These are phyloP conservation scores for Stropharia rugosoannulata DNA, from an alignment of 768 basidiomycete genomes.

Conservation along the genomic window DNA sequence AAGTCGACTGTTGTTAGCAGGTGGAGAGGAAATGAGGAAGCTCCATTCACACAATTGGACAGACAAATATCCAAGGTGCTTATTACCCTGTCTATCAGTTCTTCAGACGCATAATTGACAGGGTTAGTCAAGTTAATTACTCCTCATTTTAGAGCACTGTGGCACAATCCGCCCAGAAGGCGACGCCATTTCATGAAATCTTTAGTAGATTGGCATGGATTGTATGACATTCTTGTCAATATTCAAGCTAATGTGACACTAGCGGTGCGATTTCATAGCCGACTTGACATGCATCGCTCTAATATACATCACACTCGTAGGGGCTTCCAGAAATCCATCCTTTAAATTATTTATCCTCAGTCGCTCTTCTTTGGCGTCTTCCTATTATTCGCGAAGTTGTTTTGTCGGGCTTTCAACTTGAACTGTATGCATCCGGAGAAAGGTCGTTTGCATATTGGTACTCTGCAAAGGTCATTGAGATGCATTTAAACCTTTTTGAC, in stretches of 20 bases:
- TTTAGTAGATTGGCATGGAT: constrained; percentile 61
- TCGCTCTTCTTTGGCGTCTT: constrained; percentile 58
- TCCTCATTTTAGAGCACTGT: constrained; percentile 57
- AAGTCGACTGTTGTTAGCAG: constrained; percentile 33
- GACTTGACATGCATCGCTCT: neutral
- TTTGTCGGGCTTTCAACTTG: constrained; percentile 74
- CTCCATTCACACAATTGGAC: constrained; percentile 41
- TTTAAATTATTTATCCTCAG: constrained; percentile 41
- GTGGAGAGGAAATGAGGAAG: constrained; percentile 34
- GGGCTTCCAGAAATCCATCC: constrained; percentile 32
- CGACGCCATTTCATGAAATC: constrained; percentile 65
- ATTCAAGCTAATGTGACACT: constrained; percentile 29
- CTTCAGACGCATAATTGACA: neutral
- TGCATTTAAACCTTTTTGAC: constrained; percentile 55
- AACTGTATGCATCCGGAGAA: constrained; percentile 69
- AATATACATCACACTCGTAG: constrained; percentile 15
- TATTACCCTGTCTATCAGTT: constrained; percentile 1
- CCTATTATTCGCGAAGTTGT: constrained; percentile 64
- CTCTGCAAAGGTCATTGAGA: constrained; percentile 51
- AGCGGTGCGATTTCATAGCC: constrained; percentile 21
- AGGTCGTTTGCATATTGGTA: constrained; percentile 80
- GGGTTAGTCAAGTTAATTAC: constrained; percentile 48
- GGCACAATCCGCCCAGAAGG: constrained; percentile 68
- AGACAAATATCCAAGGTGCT: constrained; percentile 41
- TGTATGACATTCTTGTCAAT: constrained; percentile 49